These are phyloP conservation scores for Juncus effusus DNA, from an alignment of 176 grass and related monocot genomes.

Conservation along the genomic window DNA sequence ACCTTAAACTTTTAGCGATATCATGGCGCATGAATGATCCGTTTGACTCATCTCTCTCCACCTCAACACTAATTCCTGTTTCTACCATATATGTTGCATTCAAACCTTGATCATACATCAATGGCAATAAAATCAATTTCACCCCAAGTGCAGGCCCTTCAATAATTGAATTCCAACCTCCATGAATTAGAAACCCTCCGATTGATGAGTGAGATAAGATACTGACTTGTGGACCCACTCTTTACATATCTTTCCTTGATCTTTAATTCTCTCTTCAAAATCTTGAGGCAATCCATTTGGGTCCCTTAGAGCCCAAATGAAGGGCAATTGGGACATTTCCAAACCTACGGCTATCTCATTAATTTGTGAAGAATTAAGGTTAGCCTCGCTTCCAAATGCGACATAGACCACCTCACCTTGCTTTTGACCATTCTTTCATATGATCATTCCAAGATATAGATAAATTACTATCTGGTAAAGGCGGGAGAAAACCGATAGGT, in stretches of 20 bases:
- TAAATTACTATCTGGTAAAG: not conserved
- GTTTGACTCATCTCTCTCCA: slow-evolving; percentile 10
- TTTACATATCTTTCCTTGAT: slow-evolving; percentile 15
- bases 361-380: not conserved
- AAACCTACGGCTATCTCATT: not conserved
- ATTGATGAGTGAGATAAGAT: slow-evolving; percentile 17
- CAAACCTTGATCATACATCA: slow-evolving; percentile 33
- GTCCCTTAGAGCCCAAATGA: not conserved
- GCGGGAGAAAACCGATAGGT: not conserved
- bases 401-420: not conserved
- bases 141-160: slow-evolving; percentile 27
- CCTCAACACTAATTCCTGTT: slow-evolving; percentile 27
- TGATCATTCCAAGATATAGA: not conserved
- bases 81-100: slow-evolving; percentile 29
- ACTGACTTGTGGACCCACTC: slow-evolving; percentile 21
- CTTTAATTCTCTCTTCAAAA: slow-evolving; percentile 10
- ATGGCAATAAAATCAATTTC: slow-evolving; percentile 29
- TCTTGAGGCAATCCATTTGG: slow-evolving; percentile 9
- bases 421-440: not conserved
- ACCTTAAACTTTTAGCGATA: slow-evolving; percentile 18
- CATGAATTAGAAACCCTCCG: slow-evolving; percentile 31
- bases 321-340: not conserved
- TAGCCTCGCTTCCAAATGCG: not conserved
- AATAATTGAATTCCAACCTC: slow-evolving; percentile 34
- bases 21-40: slow-evolving; percentile 21